Evolutionary conservation across 192 early-diverging fungal species (phyloP), one percentile per base, ranked within the genome.

Genomic region (Coemansia sp.): DNA sequence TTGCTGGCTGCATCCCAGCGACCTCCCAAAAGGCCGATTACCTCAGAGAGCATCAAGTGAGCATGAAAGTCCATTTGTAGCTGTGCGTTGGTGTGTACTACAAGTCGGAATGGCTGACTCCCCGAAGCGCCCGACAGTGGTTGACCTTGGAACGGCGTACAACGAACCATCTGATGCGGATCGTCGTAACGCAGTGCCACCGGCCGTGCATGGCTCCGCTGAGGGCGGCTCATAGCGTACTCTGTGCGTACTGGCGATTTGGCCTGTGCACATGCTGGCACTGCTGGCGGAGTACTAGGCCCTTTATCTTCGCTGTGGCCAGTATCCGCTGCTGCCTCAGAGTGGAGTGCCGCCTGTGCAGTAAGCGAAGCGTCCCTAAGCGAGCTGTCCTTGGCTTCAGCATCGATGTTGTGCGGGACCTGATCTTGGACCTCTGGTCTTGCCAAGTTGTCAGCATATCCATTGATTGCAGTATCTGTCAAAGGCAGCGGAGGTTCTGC

Each of bases 11-110:
- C 55, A 55, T 89, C 74, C 93, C 94, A 97, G 46, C 76, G 70
- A 8, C 96, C 96, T 15, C 92, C 95, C 27, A 97, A 68, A 41
- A 96, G 91, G 3, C 96, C 96, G 70, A 97, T 96, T 9, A 97
- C 88, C 76, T 97, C 96, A 3, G 92, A 88, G 0, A 90, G 87
- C 87, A 94, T 90, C 65, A 97, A 73, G 70, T 96, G 95, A n/a
- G 96, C 87, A 82, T 97, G 96, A 65, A 97, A 90, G 81, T 97
- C 96, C 93, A 97, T 96, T 15, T 90, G 86, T 8, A 94, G 60
- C 57, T 92, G 86, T 1, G 91, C 94, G 70, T 91, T 91, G 29
- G 91, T 91, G 66, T 92, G 87, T 13, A 94, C 90, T 8, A 68
- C 69, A 5, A 95, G 85, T 33, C 78, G 76, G 85, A 96, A 97